Evolutionary conservation across 495 filamentous ascomycete genomes (phyloP), one percentile per base, ranked within the genome.

Genomic region (Aspergillus saccharolyticus): DNA sequence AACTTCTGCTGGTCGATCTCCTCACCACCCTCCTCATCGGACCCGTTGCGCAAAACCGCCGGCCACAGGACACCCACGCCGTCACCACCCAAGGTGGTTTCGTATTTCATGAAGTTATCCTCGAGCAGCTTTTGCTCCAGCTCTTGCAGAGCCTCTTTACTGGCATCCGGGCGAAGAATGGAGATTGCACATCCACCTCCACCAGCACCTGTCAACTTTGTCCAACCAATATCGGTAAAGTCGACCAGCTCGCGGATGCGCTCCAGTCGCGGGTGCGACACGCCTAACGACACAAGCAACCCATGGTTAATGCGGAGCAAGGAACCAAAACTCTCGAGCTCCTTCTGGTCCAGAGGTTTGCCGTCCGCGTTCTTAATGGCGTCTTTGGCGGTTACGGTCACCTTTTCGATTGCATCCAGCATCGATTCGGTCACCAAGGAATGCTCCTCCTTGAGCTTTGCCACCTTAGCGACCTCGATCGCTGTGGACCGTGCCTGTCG

Each of bases 141-240:
- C 3, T 77, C 70, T 20, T 78, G 66, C 48, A 90, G 61, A 54
- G 73, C 81, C 46, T 83, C 75, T 16, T 66, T 54, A 47, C 75
- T 66, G 47, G 73, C 72, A 42, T 81, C 77, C 0, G 91, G 89
- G 56, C 85, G 89, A 42, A 97, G 76, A 5, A 98, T 72, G 3
- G 92, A 94, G 63, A 98, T 97, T 1, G 91, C 91, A 70, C 94
- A 96, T 1, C 94, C 94, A 42, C 94, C 94, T 4, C 93, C 94
- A 14, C 94, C 94, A 6, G 92, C 94, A 55, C 94, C 94, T 1
- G 94, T 98, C 48, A 98, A 80, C 67, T 98, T 98, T 5, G 94
- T 95, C 90, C 91, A 97, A 30, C 94, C 94, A 54, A 96, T 87
- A n/a, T 89, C 86, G 30, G 89, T 80, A 57, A 89, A 83, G 62